Evolutionary conservation across 345 rosid species (phyloP).

Genomic region (Pelargonium nanum): DNA sequence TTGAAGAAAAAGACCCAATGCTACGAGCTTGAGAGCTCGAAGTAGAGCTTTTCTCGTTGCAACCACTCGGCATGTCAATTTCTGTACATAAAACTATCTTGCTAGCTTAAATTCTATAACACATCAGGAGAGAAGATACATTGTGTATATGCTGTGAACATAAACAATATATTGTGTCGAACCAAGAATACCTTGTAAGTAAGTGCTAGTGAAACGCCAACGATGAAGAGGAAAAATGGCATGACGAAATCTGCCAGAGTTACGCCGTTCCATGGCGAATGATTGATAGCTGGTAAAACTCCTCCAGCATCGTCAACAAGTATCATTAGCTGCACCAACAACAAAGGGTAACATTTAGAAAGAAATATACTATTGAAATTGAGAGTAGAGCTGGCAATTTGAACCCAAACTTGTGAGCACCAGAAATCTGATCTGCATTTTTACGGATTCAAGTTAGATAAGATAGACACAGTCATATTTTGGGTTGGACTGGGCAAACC

Average conservation of each 20-base stretch:
- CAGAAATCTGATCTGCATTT: too few relatives aligned
- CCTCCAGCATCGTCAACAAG: conserved; percentile 81
- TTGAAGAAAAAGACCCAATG: conserved; percentile 72
- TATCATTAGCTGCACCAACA: conserved; percentile 68
- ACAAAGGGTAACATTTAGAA: neutral
- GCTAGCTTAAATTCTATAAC: too few relatives aligned
- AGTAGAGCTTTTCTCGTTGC: conserved; percentile 63
- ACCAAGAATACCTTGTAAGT: conserved; percentile 51
- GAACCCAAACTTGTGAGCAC: too few relatives aligned
- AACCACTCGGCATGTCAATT: conserved; percentile 31
- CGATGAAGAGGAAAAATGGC: conserved; percentile 89
- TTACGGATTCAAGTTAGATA: too few relatives aligned
- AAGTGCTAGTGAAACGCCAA: conserved; percentile 71
- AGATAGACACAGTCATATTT: too few relatives aligned
- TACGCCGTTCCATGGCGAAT: conserved; percentile 88
- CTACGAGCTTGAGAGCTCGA: conserved; percentile 48
- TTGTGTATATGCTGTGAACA: neutral
- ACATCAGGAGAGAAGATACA: too few relatives aligned
- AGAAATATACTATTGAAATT: too few relatives aligned
- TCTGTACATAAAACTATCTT: conserved; percentile 24
- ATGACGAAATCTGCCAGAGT: conserved; percentile 85
- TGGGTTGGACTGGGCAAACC: too few relatives aligned
- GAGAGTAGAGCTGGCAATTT: too few relatives aligned
- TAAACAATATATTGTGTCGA: conserved; percentile 2
- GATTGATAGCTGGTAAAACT: conserved; percentile 63